phyloP scores from a whole-genome alignment of 1,139 yeast genomes.

The Protomyces arabidopsidicola region DNA sequence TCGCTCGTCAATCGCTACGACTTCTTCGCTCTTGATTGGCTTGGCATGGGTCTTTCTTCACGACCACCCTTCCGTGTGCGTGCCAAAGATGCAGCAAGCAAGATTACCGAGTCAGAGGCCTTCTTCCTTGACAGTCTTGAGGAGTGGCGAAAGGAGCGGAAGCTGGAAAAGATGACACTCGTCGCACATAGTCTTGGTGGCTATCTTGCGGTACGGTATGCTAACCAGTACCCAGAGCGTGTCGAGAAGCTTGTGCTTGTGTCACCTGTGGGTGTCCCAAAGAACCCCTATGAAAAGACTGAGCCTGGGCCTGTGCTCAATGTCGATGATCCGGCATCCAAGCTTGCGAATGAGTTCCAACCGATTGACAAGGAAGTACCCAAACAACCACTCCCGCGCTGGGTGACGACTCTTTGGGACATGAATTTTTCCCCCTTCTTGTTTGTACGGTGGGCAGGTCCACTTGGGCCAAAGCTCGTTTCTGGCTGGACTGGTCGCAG shows the following conservation, averaged over 20 bases:
- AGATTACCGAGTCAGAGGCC: constrained; percentile 53
- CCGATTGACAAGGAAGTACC: constrained; percentile 32
- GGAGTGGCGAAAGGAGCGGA: constrained; percentile 63
- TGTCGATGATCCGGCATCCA: background rate
- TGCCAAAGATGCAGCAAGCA: constrained; percentile 38
- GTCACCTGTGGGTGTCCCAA: constrained; percentile 88
- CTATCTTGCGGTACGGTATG: constrained; percentile 72
- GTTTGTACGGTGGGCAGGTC: constrained; percentile 43
- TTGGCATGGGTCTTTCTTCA: constrained; percentile 79
- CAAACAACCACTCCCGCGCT: constrained; percentile 36
- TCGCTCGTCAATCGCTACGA: constrained; percentile 51
- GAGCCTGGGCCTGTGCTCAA: constrained; percentile 34
- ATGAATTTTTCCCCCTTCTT: constrained; percentile 43
- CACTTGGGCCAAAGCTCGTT: constrained; percentile 43
- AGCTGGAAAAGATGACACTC: constrained; percentile 54
- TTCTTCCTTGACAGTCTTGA: constrained; percentile 82
- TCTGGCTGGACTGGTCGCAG: constrained; percentile 45
- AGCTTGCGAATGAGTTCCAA: constrained; percentile 14
- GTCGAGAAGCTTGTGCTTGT: constrained; percentile 65
- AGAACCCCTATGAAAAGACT: constrained; percentile 60
- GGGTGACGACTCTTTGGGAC: constrained; percentile 43
- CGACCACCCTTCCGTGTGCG: constrained; percentile 49
- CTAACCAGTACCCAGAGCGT: constrained; percentile 63
- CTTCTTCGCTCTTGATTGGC: constrained; percentile 59
- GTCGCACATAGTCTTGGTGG: constrained; percentile 96